These are phyloP conservation scores for Quambalaria eucalypti DNA, from an alignment of 1,284 basidiomycete species.

Conservation along the genomic window DNA sequence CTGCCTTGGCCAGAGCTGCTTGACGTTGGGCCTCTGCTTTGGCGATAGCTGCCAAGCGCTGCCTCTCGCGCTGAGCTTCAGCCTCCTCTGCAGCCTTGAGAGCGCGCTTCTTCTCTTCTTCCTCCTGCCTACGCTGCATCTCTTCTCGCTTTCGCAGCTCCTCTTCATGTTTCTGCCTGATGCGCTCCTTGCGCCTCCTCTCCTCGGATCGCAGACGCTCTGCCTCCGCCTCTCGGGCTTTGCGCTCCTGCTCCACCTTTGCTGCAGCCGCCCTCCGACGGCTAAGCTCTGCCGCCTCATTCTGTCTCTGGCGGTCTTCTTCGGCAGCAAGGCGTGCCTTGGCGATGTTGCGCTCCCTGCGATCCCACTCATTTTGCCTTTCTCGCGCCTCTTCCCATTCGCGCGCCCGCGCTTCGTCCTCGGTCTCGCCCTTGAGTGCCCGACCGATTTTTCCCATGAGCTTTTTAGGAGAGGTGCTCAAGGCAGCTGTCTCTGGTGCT, in stretches of 20 bases:
- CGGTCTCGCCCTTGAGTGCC: not conserved
- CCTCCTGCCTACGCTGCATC: not conserved
- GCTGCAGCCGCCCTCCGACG: not conserved
- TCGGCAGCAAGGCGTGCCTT: not conserved
- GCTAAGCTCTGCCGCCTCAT: not conserved
- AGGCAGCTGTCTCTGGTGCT: too few relatives aligned
- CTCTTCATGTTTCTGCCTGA: not conserved
- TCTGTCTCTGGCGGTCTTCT: not conserved
- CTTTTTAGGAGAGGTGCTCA: too few relatives aligned
- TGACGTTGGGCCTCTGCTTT: not conserved
- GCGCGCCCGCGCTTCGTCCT: not conserved
- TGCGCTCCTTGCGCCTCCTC: not conserved
- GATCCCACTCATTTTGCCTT: not conserved
- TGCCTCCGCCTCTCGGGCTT: not conserved
- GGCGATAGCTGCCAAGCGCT: not conserved
- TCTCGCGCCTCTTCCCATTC: slow-evolving; percentile 1
- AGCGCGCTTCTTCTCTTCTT: not conserved
- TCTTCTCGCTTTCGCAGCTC: not conserved
- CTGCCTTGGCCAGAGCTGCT: not conserved
- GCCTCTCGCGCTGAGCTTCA: not conserved
- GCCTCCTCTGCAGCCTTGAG: not conserved
- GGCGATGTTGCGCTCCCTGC: not conserved
- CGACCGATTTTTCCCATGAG: not conserved
- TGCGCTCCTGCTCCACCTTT: not conserved
- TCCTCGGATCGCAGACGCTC: not conserved